Conservation (phyloP, 768 basidiomycete species). For the Hydnomerulius pinastri region DNA sequence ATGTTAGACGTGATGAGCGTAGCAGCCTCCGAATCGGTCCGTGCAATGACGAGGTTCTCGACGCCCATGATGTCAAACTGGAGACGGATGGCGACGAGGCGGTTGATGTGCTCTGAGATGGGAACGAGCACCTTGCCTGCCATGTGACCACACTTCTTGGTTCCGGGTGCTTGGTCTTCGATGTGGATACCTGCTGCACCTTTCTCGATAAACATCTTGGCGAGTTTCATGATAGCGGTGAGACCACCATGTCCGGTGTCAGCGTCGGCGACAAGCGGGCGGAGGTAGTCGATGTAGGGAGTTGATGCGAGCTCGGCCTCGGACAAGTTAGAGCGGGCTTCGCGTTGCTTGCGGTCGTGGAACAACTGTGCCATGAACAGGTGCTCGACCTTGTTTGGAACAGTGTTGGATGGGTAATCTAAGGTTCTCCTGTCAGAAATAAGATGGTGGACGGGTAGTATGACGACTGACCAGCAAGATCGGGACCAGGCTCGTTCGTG, state of each 20-base stretch:
- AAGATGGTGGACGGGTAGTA: background rate
- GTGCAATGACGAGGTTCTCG: conserved; percentile 88
- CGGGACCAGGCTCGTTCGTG: conserved; percentile 96
- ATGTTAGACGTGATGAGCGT: conserved; percentile 97
- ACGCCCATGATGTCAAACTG: conserved; percentile 99
- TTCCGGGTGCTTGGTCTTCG: conserved; percentile 97
- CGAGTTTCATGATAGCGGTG: conserved; percentile 98
- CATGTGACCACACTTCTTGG: conserved; percentile 96
- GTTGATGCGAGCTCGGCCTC: conserved; percentile 71
- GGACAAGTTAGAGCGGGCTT: conserved; percentile 69
- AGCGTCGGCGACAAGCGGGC: conserved; percentile 94
- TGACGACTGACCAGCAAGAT: conserved; percentile 78
- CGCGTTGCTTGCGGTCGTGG: conserved; percentile 97
- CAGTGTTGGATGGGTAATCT: conserved; percentile 99
- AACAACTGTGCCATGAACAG: conserved; percentile 98
- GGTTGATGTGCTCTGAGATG: conserved; percentile 96
- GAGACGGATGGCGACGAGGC: conserved; percentile 93
- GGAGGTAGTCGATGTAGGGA: conserved; percentile 83
- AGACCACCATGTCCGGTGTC: conserved; percentile 98
- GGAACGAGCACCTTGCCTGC: conserved; percentile 97
- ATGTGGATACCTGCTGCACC: conserved; percentile 98
- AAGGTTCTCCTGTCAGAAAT: conserved; percentile 5
- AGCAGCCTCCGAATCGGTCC: conserved; percentile 97
- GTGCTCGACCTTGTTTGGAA: conserved; percentile 98
- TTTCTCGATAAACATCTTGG: conserved; percentile 98